These are phyloP conservation scores for Trifolium fragiferum DNA, from an alignment of 306 rosid genomes.

Conservation along the genomic window DNA sequence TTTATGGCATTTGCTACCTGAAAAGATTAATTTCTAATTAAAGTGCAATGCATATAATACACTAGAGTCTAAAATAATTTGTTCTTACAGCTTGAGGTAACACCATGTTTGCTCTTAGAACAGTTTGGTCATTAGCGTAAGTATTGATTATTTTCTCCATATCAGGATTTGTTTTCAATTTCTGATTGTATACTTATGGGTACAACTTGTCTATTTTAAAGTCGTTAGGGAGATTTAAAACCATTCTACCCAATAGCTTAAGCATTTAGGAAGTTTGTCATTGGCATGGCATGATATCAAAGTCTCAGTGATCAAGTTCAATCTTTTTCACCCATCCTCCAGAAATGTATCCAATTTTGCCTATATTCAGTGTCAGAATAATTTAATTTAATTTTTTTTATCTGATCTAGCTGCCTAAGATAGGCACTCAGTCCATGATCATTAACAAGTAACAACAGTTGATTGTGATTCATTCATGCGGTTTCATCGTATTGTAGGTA, in stretches of 20 bases:
- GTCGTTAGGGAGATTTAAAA: conserved; percentile 10
- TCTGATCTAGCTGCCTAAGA: conserved; percentile 19
- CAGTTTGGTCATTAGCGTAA: conserved; percentile 95
- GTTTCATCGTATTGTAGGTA: conserved; percentile 16
- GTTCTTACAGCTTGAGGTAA: conserved; percentile 83
- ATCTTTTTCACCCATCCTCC: conserved; percentile 15
- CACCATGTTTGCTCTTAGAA: conserved; percentile 86
- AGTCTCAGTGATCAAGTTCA: conserved; percentile 3
- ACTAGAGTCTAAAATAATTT: conserved; percentile 43
- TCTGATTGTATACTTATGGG: conserved; percentile 28
- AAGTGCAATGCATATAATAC: conserved; percentile 17
- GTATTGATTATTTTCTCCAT: conserved; percentile 45
- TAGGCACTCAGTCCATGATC: conserved; percentile 16
- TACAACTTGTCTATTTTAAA: conserved; percentile 3
- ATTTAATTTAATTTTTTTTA: too few species aligned
- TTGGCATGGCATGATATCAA: conserved; percentile 19
- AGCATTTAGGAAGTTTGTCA: conserved; percentile 28
- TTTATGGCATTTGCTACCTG: background rate
- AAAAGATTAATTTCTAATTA: conserved; percentile 15
- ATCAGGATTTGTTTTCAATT: conserved; percentile 19
- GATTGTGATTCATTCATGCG: conserved; percentile 19
- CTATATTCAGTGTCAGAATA: conserved; percentile 19
- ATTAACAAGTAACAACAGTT: conserved; percentile 1
- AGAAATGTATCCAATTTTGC: conserved; percentile 33
- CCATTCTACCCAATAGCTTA: conserved; percentile 4